phyloP scores from a whole-genome alignment of 73 alveolate genomes.

The Uronychia binucleata region DNA sequence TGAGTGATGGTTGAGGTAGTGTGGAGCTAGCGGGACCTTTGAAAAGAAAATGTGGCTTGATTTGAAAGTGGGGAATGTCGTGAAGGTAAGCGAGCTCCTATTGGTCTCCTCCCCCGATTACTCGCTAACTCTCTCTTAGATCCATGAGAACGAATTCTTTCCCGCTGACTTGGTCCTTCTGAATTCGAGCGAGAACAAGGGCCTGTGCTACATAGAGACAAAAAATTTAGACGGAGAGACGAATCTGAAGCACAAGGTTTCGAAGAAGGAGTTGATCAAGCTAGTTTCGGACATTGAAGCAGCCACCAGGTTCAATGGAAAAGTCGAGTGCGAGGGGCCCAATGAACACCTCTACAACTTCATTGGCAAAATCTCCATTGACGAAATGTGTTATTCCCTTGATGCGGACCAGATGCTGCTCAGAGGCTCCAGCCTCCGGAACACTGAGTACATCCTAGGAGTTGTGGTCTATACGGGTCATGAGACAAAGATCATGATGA shows the following conservation, averaged over 20 bases:
- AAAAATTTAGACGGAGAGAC: slow-evolving; percentile 97
- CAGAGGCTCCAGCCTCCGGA: slow-evolving; percentile 89
- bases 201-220: slow-evolving; percentile 95
- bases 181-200: slow-evolving; percentile 84
- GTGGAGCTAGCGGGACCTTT: slow-evolving; percentile 56
- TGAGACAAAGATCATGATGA: slow-evolving; percentile 94
- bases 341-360: slow-evolving; percentile 54
- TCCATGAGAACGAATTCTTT: slow-evolving; percentile 81
- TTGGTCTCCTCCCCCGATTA: too few species aligned
- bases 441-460: slow-evolving; percentile 83
- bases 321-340: slow-evolving; percentile 66
- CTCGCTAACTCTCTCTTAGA: slow-evolving; percentile 10
- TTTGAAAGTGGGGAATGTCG: slow-evolving; percentile 86
- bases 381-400: slow-evolving; percentile 37
- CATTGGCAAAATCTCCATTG: slow-evolving; percentile 48
- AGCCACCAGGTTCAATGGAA: slow-evolving; percentile 19
- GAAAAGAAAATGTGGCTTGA: slow-evolving; percentile 77
- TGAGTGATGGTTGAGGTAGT: too few species aligned
- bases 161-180: slow-evolving; percentile 94
- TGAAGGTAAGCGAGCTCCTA: slow-evolving; percentile 65
- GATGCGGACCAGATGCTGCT: slow-evolving; percentile 67
- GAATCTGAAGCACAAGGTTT: slow-evolving; percentile 85
- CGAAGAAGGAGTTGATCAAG: slow-evolving; percentile 62
- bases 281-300: slow-evolving; percentile 39
- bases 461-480: slow-evolving; percentile 88